phyloP scores from a whole-genome alignment of 371 early-diverging fungal species.

The Rhizopus stolonifer region DNA sequence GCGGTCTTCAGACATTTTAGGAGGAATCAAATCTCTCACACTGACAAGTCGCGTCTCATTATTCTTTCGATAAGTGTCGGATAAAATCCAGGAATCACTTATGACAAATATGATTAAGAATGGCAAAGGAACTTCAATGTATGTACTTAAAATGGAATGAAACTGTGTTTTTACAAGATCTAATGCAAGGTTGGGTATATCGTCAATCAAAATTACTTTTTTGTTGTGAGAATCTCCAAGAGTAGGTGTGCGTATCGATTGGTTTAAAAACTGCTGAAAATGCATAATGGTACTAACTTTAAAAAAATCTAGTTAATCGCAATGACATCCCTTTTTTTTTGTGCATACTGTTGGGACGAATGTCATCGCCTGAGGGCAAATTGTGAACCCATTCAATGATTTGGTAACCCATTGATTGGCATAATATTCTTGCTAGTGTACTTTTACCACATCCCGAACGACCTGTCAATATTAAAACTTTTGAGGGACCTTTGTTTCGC shows the following conservation, averaged over 20 bases:
- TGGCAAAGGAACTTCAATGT: background rate
- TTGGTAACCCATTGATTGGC: conserved; percentile 13
- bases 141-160: conserved; percentile 16
- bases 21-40: conserved; percentile 8
- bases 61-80: background rate
- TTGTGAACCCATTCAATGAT: conserved; percentile 34
- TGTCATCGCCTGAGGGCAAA: conserved; percentile 4
- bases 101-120: conserved; percentile 30
- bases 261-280: conserved; percentile 12
- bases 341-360: background rate
- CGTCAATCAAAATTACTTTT: conserved; percentile 44
- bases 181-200: conserved; percentile 39
- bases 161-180: conserved; percentile 18
- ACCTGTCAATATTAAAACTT: conserved; percentile 35
- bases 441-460: conserved; percentile 46
- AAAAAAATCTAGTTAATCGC: background rate
- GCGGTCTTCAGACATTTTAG: background rate
- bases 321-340: background rate
- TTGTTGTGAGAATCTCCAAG: background rate
- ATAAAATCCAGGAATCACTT: conserved; percentile 17
- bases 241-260: conserved; percentile 7
- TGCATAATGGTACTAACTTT: conserved; percentile 1
- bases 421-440: conserved; percentile 29
- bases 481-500: background rate
- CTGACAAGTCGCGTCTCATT: conserved; percentile 1